Conservation (phyloP, 306 rosid species). For the Boehmeria nivea region DNA sequence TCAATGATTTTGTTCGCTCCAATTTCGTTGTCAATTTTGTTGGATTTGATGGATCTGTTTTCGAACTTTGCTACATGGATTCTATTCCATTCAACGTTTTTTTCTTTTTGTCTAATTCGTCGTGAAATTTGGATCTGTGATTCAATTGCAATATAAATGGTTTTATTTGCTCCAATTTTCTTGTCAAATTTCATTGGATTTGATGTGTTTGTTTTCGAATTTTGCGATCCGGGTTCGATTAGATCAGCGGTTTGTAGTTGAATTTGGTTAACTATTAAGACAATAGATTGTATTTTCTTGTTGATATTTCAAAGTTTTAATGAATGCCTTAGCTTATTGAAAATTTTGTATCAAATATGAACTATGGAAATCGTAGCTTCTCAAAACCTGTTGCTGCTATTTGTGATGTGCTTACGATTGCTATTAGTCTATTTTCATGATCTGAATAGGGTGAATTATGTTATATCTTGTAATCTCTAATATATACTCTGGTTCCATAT, state of each 20-base stretch:
- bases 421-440: not conserved
- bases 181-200: not conserved
- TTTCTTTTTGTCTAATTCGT: too few species aligned
- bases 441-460: too few species aligned
- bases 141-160: not conserved
- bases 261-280: not conserved
- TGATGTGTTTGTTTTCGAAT: not conserved
- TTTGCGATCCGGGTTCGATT: not conserved
- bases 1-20: not conserved
- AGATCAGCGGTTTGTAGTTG: too few species aligned
- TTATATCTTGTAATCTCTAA: too few species aligned
- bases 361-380: too few species aligned
- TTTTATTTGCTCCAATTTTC: not conserved
- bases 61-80: not conserved
- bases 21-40: not conserved
- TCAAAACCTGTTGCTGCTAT: not conserved
- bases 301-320: too few species aligned
- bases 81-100: not conserved
- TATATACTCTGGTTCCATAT: not conserved
- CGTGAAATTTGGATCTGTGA: conserved; percentile 8
- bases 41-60: conserved; percentile 11
- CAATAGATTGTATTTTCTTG: too few species aligned
- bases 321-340: too few species aligned
- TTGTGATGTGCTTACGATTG: not conserved
- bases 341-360: too few species aligned